Evolutionary conservation across 2,329 filamentous ascomycete genomes (phyloP).

Genomic region (Penicillium sp.): DNA sequence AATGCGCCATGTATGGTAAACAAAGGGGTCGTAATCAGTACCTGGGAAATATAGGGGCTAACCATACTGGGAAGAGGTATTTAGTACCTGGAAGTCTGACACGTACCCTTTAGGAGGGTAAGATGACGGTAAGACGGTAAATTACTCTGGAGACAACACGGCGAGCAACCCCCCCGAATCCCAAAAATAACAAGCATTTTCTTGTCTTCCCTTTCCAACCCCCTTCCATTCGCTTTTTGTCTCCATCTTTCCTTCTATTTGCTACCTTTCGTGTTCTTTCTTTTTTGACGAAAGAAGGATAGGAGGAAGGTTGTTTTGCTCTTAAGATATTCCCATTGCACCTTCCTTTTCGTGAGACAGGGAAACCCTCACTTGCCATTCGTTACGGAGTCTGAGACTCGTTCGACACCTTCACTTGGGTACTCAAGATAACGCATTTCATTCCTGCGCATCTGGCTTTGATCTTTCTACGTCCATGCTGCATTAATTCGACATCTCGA

Average conservation of each 20-base stretch:
- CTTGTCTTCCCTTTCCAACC: conserved; percentile 17
- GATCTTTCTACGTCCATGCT: conserved; percentile 21
- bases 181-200: conserved; percentile 27
- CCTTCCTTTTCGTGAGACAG: conserved; percentile 8
- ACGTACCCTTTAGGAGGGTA: conserved; percentile 16
- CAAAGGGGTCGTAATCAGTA: conserved; percentile 5
- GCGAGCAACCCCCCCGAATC: conserved; percentile 16
- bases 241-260: conserved; percentile 29
- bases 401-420: conserved; percentile 8
- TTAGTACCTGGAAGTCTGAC: conserved; percentile 12
- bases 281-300: conserved; percentile 19
- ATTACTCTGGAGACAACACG: conserved; percentile 18
- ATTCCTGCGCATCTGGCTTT: conserved; percentile 8
- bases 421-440: conserved; percentile 1
- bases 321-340: conserved; percentile 10
- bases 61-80: conserved; percentile 14
- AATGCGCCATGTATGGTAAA: conserved; percentile 10
- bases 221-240: conserved; percentile 27
- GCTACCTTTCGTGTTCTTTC: conserved; percentile 33
- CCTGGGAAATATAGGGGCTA: neutral
- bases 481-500: conserved; percentile 13
- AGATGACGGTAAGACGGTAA: conserved; percentile 27
- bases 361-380: conserved; percentile 13
- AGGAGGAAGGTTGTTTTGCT: conserved; percentile 13
- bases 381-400: conserved; percentile 29